phyloP scores from a whole-genome alignment of 176 grass and related monocot genomes.

The Melocanna baccifera region DNA sequence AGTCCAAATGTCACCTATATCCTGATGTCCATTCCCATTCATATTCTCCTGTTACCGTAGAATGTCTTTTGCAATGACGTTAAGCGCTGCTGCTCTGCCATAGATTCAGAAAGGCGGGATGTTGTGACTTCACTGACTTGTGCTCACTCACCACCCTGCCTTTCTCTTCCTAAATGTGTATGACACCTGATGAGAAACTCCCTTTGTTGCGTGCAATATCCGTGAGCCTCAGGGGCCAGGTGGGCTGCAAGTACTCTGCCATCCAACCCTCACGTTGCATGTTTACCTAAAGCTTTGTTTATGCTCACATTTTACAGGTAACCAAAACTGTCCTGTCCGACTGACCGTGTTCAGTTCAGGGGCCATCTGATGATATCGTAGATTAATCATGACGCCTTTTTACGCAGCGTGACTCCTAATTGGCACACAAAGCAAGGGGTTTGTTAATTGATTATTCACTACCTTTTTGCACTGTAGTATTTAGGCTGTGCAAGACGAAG shows the following conservation, averaged over 20 bases:
- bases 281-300: slow-evolving; percentile 12
- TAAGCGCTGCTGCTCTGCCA: not conserved
- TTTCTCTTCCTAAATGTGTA: not conserved
- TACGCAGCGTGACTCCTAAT: not conserved
- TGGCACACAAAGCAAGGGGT: not conserved
- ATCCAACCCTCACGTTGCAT: slow-evolving; percentile 17
- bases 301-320: slow-evolving; percentile 34
- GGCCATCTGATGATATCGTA: slow-evolving; percentile 20
- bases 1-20: not conserved
- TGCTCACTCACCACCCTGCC: not conserved
- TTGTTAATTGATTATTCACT: not conserved
- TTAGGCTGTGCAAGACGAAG: too few species aligned
- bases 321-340: slow-evolving; percentile 26
- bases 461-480: too few species aligned
- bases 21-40: not conserved
- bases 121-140: not conserved
- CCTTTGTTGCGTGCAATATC: not conserved
- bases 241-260: not conserved
- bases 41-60: too few species aligned
- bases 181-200: not conserved
- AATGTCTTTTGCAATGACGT: not conserved
- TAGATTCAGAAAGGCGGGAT: not conserved
- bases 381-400: slow-evolving; percentile 22
- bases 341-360: not conserved
- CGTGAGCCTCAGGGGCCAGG: not conserved